Evolutionary conservation across 306 rosid species (phyloP).

Genomic region (Fagus crenata): DNA sequence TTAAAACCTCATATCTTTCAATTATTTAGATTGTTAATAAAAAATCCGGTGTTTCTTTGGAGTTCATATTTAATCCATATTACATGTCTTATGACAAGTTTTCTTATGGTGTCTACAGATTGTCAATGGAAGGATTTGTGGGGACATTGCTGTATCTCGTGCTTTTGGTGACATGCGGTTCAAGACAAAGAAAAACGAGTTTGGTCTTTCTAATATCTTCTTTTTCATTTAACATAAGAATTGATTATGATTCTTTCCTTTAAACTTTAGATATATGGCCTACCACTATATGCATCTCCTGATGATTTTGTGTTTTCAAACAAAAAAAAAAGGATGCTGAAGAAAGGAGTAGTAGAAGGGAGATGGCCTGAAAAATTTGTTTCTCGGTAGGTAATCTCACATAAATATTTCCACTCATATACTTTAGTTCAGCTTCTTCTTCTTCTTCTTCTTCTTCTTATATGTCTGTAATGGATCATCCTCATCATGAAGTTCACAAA

Average conservation of each 20-base stretch:
- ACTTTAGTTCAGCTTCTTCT: neutral
- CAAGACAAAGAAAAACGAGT: conserved; percentile 95
- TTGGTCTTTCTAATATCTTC: conserved; percentile 36
- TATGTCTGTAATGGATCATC: neutral
- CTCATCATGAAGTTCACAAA: neutral
- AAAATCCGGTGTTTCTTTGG: conserved; percentile 6
- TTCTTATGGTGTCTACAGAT: conserved; percentile 51
- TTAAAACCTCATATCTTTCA: neutral
- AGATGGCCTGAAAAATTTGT: conserved; percentile 89
- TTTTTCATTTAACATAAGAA: conserved; percentile 21
- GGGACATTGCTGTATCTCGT: conserved; percentile 96
- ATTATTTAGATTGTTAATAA: neutral
- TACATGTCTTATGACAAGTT: conserved; percentile 30
- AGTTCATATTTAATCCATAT: conserved; percentile 2
- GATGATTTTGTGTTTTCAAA: conserved; percentile 36
- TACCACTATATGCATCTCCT: conserved; percentile 27
- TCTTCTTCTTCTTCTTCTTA: neutral
- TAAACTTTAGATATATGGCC: conserved; percentile 18
- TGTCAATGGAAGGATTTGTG: conserved; percentile 86
- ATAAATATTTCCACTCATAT: conserved; percentile 8
- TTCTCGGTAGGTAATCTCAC: conserved; percentile 72
- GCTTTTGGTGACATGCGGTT: conserved; percentile 93
- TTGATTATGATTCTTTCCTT: conserved; percentile 10
- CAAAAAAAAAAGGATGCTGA: conserved; percentile 73
- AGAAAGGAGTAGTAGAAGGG: conserved; percentile 78